phyloP scores from a whole-genome alignment of 805 yeast genomes.

The Kodamaea leandrae region DNA sequence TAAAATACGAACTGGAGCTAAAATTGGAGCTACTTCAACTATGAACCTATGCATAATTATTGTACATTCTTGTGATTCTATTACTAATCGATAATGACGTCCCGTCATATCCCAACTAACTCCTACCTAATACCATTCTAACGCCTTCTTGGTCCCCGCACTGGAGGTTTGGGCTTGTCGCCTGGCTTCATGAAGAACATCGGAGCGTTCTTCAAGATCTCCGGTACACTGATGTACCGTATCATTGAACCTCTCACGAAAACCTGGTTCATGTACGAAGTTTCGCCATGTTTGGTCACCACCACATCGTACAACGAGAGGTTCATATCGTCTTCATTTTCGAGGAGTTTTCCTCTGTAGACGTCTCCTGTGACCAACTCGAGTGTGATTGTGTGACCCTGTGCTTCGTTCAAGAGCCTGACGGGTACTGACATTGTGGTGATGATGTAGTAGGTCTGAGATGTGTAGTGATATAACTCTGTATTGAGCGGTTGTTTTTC shows the following conservation, averaged over 20 bases:
- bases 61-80: too few relatives aligned
- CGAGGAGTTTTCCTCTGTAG: constrained; percentile 82
- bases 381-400: constrained; percentile 81
- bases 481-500: too few relatives aligned
- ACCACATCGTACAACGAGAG: constrained; percentile 79
- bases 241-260: constrained; percentile 91
- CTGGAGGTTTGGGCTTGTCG: constrained; percentile 69
- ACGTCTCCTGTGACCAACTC: constrained; percentile 85
- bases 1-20: too few relatives aligned
- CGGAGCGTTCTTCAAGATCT: constrained; percentile 84
- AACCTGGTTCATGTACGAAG: constrained; percentile 75
- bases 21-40: too few relatives aligned
- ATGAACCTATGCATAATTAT: too few relatives aligned
- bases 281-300: constrained; percentile 75
- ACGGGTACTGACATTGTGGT: constrained; percentile 69
- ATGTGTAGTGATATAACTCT: background rate
- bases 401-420: constrained; percentile 80
- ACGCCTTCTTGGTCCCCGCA: constrained; percentile 37
- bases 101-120: background rate
- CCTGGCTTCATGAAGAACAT: constrained; percentile 62
- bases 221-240: constrained; percentile 83
- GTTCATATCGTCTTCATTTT: constrained; percentile 93
- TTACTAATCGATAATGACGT: too few relatives aligned
- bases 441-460: background rate
- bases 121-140: constrained; percentile 5